Percentiles rank a stretch among this genome's conserved stretches.
These are phyloP conservation scores for Mortierella sp. DNA, from an alignment of 371 early-diverging fungal genomes.

Conservation along the genomic window DNA sequence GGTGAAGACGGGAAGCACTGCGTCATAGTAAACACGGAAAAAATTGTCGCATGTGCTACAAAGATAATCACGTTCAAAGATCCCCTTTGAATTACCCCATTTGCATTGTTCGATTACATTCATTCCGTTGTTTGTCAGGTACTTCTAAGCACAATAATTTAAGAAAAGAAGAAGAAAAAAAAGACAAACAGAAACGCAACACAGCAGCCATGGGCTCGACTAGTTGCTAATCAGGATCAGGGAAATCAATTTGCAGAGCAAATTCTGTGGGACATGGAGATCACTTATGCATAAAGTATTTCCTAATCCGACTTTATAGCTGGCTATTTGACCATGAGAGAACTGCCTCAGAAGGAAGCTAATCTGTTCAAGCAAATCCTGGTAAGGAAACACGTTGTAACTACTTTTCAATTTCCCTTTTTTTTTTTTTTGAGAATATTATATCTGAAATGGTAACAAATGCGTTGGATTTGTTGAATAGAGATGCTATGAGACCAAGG, in stretches of 20 bases:
- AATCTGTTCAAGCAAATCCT: conserved; percentile 81
- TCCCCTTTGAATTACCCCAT: not conserved
- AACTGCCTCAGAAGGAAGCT: conserved; percentile 86
- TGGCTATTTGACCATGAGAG: conserved; percentile 56
- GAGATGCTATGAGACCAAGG: conserved; percentile 94
- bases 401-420: not conserved
- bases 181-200: too few relatives aligned
- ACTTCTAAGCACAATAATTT: not conserved
- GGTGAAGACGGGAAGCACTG: too few relatives aligned
- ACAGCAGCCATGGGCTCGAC: not conserved
- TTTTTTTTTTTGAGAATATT: not conserved
- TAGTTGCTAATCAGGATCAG: too few relatives aligned
- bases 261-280: not conserved
- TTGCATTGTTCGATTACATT: not conserved
- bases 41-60: conserved; percentile 13
- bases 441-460: too few relatives aligned
- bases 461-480: conserved; percentile 36
- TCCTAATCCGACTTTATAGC: not conserved
- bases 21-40: conserved; percentile 11
- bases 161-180: not conserved
- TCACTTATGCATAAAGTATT: not conserved
- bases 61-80: not conserved
- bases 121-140: not conserved
- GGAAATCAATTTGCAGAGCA: not conserved
- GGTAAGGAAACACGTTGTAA: conserved; percentile 61